These are phyloP conservation scores for Aspergillus taichungensis DNA, from an alignment of 495 filamentous ascomycete genomes.

Conservation along the genomic window DNA sequence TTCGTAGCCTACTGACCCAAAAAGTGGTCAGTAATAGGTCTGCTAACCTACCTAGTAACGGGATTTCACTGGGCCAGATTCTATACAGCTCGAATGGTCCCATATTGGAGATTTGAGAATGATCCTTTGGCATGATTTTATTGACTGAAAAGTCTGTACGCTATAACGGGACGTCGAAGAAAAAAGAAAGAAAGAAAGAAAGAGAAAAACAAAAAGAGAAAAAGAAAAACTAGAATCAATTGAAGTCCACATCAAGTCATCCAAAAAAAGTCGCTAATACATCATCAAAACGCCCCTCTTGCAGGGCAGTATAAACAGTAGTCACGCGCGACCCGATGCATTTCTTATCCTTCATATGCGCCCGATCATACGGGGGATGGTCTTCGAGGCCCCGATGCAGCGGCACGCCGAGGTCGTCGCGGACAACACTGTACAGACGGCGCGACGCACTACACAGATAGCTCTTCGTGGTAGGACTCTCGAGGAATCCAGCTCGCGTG, in stretches of 20 bases:
- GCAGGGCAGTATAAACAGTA: slow-evolving; percentile 14
- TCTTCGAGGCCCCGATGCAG: slow-evolving; percentile 20
- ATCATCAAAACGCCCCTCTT: slow-evolving; percentile 1
- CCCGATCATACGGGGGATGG: slow-evolving; percentile 14
- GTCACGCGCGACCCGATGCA: slow-evolving; percentile 16
- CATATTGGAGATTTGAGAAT: background rate
- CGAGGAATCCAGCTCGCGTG: slow-evolving; percentile 1
- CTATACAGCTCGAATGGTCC: no score
- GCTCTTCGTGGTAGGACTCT: background rate
- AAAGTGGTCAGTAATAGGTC: no score
- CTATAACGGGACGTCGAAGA: background rate
- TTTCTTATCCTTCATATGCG: slow-evolving; percentile 3
- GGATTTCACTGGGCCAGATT: no score
- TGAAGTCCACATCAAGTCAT: background rate
- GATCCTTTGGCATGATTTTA: background rate
- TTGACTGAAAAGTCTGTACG: background rate
- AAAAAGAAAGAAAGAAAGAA: slow-evolving; percentile 5
- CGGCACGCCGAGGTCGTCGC: slow-evolving; percentile 13
- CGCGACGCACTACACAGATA: slow-evolving; percentile 14
- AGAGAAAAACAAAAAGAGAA: slow-evolving; percentile 1
- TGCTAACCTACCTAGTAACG: no score
- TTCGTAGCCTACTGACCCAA: no score
- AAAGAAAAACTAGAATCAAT: slow-evolving; percentile 6
- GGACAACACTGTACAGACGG: slow-evolving; percentile 16
- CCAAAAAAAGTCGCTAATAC: no score